phyloP scores from a whole-genome alignment of 2,329 filamentous ascomycete genomes.

The Penicillium sp. region DNA sequence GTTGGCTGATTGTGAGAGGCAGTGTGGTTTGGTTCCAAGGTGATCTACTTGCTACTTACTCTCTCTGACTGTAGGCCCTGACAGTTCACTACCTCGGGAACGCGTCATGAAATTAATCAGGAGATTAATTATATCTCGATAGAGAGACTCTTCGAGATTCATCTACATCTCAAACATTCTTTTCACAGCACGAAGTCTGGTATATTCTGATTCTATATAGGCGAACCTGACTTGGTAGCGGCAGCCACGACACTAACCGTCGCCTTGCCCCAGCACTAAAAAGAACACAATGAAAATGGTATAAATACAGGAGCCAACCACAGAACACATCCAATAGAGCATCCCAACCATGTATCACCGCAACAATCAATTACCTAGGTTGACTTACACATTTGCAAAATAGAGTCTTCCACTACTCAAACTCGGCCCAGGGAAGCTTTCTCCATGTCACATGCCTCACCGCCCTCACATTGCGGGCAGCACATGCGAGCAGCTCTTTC shows the following conservation, averaged over 20 bases:
- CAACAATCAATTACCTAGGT: neutral
- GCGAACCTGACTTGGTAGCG: neutral
- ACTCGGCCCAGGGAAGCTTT: conserved; percentile 1
- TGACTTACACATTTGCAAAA: neutral
- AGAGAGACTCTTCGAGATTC: neutral
- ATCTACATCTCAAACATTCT: neutral
- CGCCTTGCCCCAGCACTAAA: neutral
- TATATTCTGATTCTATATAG: neutral
- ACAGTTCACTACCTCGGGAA: neutral
- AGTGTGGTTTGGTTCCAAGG: neutral
- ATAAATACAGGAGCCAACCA: neutral
- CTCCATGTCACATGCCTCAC: conserved; percentile 23
- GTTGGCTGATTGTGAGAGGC: neutral
- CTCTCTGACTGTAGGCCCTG: neutral
- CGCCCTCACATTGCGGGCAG: conserved; percentile 17
- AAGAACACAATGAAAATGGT: neutral
- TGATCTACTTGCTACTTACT: neutral
- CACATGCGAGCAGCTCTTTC: conserved; percentile 19
- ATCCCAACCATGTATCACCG: neutral
- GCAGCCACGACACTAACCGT: conserved; percentile 2
- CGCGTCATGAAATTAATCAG: neutral
- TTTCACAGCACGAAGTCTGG: neutral
- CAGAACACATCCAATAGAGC: neutral
- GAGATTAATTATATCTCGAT: neutral
- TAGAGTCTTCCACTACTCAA: neutral